Evolutionary conservation across 805 yeast genomes (phyloP), one percentile per base, ranked within the genome.

Genomic region (Yarrowia yakushimensis): DNA sequence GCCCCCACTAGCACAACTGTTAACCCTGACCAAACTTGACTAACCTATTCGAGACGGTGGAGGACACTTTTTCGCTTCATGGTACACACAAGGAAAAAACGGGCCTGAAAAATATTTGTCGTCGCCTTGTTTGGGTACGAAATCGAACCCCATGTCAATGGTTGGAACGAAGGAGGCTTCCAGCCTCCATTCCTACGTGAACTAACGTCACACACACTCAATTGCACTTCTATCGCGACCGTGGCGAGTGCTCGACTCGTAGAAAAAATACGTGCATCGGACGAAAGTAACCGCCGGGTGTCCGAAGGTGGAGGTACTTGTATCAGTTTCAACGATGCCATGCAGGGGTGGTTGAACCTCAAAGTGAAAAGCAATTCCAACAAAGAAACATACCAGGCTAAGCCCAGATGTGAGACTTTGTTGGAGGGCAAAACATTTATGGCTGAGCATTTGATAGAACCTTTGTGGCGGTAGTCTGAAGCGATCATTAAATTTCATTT

Each of bases 1-100:
- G 36, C 52, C 36, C 52, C 36, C 10, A n/a, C 23, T 45, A 45
- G 52, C 52, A 36, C 36, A 45, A 45, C 52, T 28, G 52, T 45
- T 28, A n/a, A 45, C n/a, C n/a, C n/a, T n/a, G n/a, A n/a, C n/a
- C n/a, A n/a, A n/a, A n/a, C n/a, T n/a, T n/a, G n/a, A 45, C 52
- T 45, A 36, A 30, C 52, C 36, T 45, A 45, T 43, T 23, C 33
- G 18, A 43, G 48, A 27, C 34, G 23, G 50, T 45, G 36, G 36
- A 30, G n/a, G 36, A 45, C 52, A 33, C 33, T 43, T 33, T 31
- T n/a, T 43, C 33, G 22, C 33, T 41, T 23, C 30, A 7, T 30
- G 11, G 17, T 30, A 15, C 45, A 11, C 31, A 41, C 46, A 41
- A 41, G 23, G 46, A 27, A 43, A 23, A 11, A 15, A 33, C 20